A percentile compares a stretch with the other conserved stretches of the same genome.
phyloP scores from a whole-genome alignment of 2,329 filamentous ascomycete species.

The Hypoxylon sp. region DNA sequence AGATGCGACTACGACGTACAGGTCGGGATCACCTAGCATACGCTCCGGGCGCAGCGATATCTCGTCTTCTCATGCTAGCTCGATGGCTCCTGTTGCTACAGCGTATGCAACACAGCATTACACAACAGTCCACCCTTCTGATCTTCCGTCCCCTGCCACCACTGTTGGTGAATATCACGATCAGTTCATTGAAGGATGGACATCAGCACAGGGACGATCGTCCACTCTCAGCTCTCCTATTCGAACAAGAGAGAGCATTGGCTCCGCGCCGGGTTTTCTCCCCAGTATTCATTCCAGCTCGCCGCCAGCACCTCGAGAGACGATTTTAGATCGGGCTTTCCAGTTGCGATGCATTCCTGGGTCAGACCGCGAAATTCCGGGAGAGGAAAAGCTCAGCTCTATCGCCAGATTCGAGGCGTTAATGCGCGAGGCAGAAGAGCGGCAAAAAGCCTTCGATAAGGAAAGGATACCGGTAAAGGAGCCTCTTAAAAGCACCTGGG shows the following conservation, averaged over 20 bases:
- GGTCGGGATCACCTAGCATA: constrained; percentile 72
- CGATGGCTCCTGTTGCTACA: constrained; percentile 60
- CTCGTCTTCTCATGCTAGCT: constrained; percentile 71
- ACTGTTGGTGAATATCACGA: constrained; percentile 67
- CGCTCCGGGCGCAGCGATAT: constrained; percentile 75
- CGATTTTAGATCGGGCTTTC: constrained; percentile 77
- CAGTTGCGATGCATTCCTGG: constrained; percentile 75
- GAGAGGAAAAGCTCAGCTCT: constrained; percentile 75
- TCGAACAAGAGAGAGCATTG: constrained; percentile 68
- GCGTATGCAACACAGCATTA: constrained; percentile 64
- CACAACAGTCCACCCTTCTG: constrained; percentile 66
- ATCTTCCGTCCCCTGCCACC: constrained; percentile 70
- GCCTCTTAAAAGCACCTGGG: constrained; percentile 66
- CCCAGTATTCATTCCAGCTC: constrained; percentile 62
- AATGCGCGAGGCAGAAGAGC: constrained; percentile 73
- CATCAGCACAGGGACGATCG: constrained; percentile 70
- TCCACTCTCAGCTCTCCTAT: constrained; percentile 72
- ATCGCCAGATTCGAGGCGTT: constrained; percentile 76
- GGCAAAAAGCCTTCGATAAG: constrained; percentile 60
- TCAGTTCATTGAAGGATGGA: constrained; percentile 74
- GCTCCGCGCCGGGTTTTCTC: constrained; percentile 61
- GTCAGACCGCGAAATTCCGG: constrained; percentile 66
- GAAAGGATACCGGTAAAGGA: constrained; percentile 54
- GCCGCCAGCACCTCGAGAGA: constrained; percentile 71
- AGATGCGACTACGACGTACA: constrained; percentile 67